phyloP scores from a whole-genome alignment of 768 basidiomycete genomes.

The Cyclocybe cylindracea region DNA sequence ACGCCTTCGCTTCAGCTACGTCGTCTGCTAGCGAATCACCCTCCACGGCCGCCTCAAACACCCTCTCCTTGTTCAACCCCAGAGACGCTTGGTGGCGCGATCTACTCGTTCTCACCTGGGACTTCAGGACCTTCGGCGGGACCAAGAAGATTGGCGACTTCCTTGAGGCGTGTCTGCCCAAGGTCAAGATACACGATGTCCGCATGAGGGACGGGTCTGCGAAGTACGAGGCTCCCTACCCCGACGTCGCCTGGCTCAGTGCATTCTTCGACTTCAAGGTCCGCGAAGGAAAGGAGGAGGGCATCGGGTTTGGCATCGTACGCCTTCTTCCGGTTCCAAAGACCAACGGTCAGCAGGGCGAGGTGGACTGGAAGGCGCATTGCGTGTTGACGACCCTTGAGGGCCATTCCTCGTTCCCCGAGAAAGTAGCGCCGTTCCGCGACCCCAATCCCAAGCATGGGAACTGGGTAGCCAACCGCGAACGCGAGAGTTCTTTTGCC shows the following conservation, averaged over 20 bases:
- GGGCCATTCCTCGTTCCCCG: conserved; percentile 44
- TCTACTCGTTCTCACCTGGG: conserved; percentile 51
- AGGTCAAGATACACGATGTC: background rate
- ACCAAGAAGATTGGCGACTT: conserved; percentile 37
- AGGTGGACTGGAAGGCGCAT: conserved; percentile 50
- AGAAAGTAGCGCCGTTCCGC: conserved; percentile 42
- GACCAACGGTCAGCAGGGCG: background rate
- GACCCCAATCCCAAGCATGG: conserved; percentile 43
- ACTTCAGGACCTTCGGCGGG: conserved; percentile 49
- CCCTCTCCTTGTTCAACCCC: too few species aligned
- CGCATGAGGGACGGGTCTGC: background rate
- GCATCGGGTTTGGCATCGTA: conserved; percentile 41
- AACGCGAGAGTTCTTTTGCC: conserved; percentile 39
- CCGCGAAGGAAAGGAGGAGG: conserved; percentile 29
- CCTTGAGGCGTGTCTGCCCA: conserved; percentile 38
- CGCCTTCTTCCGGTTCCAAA: conserved; percentile 43
- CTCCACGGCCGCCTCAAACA: too few species aligned
- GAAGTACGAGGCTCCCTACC: conserved; percentile 31
- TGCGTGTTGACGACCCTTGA: conserved; percentile 52
- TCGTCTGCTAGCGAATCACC: too few species aligned
- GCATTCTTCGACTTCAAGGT: conserved; percentile 44
- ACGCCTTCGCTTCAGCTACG: too few species aligned
- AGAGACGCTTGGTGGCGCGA: conserved; percentile 46
- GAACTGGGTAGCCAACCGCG: conserved; percentile 45
- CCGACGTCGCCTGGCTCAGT: conserved; percentile 49